Percentiles rank a stretch among this genome's conserved stretches.
Conservation (phyloP, 768 basidiomycete species). For the Boletus insuetus region DNA sequence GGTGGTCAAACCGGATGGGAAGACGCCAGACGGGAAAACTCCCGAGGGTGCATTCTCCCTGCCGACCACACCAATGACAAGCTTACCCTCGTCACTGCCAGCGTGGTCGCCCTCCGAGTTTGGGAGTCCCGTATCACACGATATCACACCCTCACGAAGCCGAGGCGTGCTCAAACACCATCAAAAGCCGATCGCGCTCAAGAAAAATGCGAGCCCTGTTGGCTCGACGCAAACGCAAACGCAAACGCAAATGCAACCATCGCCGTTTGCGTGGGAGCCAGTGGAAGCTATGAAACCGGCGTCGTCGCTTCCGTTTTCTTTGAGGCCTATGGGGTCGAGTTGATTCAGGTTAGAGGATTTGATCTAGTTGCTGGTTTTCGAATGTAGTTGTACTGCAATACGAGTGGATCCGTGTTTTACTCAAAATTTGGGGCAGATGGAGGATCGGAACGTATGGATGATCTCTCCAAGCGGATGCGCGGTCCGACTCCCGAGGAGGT, state of each 20-base stretch:
- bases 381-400: too few relatives aligned
- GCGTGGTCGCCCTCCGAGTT: constrained; percentile 25
- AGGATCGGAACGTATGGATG: too few relatives aligned
- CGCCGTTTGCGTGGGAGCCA: constrained; percentile 23
- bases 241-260: not conserved
- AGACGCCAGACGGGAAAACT: not conserved
- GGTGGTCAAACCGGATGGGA: constrained; percentile 4
- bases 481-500: too few relatives aligned
- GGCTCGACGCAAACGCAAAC: not conserved
- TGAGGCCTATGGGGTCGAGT: constrained; percentile 17
- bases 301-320: constrained; percentile 24
- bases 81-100: constrained; percentile 23
- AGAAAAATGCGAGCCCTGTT: constrained; percentile 20
- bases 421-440: too few relatives aligned
- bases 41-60: constrained; percentile 2
- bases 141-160: constrained; percentile 21
- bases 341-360: not conserved
- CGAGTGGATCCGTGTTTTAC: too few relatives aligned
- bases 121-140: constrained; percentile 12
- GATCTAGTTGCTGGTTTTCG: too few relatives aligned
- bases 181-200: constrained; percentile 32
- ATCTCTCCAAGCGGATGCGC: too few relatives aligned
- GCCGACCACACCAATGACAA: constrained; percentile 21
- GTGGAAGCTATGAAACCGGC: constrained; percentile 23
- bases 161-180: constrained; percentile 32